Conservation (phyloP, 2,329 filamentous ascomycete genomes). For the Monosporascus ibericus region DNA sequence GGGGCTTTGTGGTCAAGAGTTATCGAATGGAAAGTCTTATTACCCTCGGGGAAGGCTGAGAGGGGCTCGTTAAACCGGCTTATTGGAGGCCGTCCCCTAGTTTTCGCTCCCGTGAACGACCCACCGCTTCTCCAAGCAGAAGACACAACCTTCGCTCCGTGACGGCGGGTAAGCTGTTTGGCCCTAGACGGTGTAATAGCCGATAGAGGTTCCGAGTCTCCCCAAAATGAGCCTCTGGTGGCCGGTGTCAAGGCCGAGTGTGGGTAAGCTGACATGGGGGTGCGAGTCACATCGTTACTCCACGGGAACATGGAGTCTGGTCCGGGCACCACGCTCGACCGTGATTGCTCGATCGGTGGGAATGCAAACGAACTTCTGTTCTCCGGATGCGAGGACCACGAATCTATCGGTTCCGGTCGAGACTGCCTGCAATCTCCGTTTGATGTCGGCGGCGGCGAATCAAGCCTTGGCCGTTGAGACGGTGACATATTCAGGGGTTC, state of each 20-base stretch:
- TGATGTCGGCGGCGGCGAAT: conserved; percentile 30
- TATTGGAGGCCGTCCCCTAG: conserved; percentile 73
- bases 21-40: conserved; percentile 39
- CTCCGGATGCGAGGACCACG: conserved; percentile 42
- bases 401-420: conserved; percentile 48
- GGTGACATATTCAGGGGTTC: conserved; percentile 44
- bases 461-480: conserved; percentile 57
- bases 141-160: conserved; percentile 79
- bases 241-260: conserved; percentile 71
- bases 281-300: conserved; percentile 48
- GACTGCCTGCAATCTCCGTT: conserved; percentile 29
- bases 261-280: conserved; percentile 64
- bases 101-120: conserved; percentile 58
- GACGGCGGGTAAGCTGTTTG: conserved; percentile 51
- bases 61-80: conserved; percentile 59
- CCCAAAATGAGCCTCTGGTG: conserved; percentile 47
- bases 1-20: conserved; percentile 15
- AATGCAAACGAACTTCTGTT: conserved; percentile 31
- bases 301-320: conserved; percentile 34
- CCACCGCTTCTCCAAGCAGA: conserved; percentile 77
- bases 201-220: conserved; percentile 63
- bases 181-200: conserved; percentile 63
- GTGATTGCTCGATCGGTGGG: conserved; percentile 30
- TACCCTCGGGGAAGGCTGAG: conserved; percentile 59
- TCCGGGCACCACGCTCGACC: conserved; percentile 28